Evolutionary conservation across 176 grass and related monocot species (phyloP), one percentile per base, ranked within the genome.

Genomic region (Aegilops umbellulata): DNA sequence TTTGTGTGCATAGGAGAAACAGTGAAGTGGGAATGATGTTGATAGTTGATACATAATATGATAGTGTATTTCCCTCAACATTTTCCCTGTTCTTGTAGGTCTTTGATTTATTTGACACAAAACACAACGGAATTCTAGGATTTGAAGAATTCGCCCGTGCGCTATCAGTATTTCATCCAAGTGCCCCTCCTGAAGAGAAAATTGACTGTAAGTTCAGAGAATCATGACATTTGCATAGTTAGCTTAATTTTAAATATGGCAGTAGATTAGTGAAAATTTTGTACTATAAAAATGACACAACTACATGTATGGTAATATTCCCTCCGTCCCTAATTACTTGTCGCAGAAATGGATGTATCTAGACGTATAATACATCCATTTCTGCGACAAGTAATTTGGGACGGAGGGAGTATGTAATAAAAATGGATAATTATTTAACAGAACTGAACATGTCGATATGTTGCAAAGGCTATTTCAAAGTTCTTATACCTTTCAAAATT

Each of bases 31-130:
- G 36, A 77, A 75, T 65, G 12, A 41, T 65, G 20, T 65, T 68
- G 30, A 36, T 47, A 36, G 20, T 73, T 68, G 17, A 47, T 47
- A 16, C 53, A 49, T 16, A 25, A 27, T 34, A 60, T 79, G 13
- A 47, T 19, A 72, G 8, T 32, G 6, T 4, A 74, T 66, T 66
- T 19, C 49, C 16, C 6, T 74, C 41, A 80, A 13, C 62, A 66
- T 51, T 85, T 49, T 36, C 14, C 60, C 0, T 83, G 1, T 46
- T 39, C 51, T 86, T 94, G 14, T 90, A 98, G 97, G 94, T 98
- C 47, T 98, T 98, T 87, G 97, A 98, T 88, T 96, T 98, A 49
- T 96, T 98, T 74, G 97, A 98, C 81, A 95, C 93, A 73, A 98
- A 95, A 79, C 97, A 95, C 82, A 98, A 95, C 72, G 94, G 94